These are phyloP conservation scores for Pichia nanzhaoensis DNA, from an alignment of 805 yeast genomes.

Conservation along the genomic window DNA sequence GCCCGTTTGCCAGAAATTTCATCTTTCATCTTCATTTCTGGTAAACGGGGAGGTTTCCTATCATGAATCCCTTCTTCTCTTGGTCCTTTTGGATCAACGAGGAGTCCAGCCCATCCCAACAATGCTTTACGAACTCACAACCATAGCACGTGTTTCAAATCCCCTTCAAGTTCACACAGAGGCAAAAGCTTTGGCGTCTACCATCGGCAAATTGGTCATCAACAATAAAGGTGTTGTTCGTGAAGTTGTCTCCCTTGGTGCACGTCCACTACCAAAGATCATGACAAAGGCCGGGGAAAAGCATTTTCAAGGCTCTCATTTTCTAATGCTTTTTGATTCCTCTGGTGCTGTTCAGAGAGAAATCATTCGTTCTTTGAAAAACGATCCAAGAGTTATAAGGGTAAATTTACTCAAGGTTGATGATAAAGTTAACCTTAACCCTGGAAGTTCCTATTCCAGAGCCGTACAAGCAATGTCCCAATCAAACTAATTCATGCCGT, in stretches of 20 bases:
- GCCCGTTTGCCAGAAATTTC: too few species aligned
- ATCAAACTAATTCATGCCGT: neutral
- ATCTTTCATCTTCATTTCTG: too few species aligned
- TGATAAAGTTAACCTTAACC: slow-evolving; percentile 44
- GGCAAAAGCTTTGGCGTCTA: slow-evolving; percentile 50
- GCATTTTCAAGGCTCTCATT: slow-evolving; percentile 87
- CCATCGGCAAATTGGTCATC: slow-evolving; percentile 76
- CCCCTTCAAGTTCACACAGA: slow-evolving; percentile 47
- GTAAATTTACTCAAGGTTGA: slow-evolving; percentile 63
- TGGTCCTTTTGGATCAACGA: too few species aligned
- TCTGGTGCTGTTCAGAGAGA: slow-evolving; percentile 83
- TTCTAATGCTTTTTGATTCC: slow-evolving; percentile 79
- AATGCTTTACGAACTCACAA: slow-evolving; percentile 88
- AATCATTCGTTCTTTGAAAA: slow-evolving; percentile 67
- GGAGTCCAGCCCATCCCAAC: neutral
- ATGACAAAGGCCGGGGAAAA: slow-evolving; percentile 80
- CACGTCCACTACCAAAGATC: slow-evolving; percentile 70
- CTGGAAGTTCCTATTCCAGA: slow-evolving; percentile 52
- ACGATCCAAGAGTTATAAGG: slow-evolving; percentile 88
- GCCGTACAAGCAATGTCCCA: slow-evolving; percentile 23
- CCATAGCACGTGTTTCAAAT: slow-evolving; percentile 75
- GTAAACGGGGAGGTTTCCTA: too few species aligned
- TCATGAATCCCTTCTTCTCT: too few species aligned
- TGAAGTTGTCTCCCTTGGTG: slow-evolving; percentile 72
- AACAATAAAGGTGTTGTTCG: slow-evolving; percentile 93